These are phyloP conservation scores for Ophiostoma piceae DNA, from an alignment of 2,329 filamentous ascomycete species.

Conservation along the genomic window DNA sequence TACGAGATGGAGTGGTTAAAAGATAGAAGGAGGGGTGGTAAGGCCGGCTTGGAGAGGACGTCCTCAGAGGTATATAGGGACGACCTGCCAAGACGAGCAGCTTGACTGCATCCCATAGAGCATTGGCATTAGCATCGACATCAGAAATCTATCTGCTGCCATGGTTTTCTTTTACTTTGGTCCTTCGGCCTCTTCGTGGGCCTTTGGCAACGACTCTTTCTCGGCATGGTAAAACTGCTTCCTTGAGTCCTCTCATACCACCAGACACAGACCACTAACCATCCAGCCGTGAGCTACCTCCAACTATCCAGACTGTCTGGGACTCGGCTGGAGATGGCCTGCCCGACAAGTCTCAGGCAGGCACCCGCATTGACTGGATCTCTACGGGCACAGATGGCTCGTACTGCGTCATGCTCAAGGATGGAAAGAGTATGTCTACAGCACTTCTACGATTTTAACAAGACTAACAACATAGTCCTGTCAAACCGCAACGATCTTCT, in stretches of 20 bases:
- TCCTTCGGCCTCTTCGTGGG: not conserved
- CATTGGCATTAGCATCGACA: not conserved
- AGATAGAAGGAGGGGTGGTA: not conserved
- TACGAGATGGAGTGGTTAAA: too few relatives aligned
- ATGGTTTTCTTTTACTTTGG: not conserved
- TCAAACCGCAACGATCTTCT: not conserved
- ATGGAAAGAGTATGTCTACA: not conserved
- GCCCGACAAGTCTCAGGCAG: not conserved
- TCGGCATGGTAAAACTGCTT: not conserved
- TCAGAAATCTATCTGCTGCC: not conserved
- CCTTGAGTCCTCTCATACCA: not conserved
- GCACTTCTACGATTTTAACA: not conserved
- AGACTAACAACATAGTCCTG: not conserved
- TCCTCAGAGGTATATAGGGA: not conserved
- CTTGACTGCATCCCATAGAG: not conserved
- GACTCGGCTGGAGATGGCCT: not conserved
- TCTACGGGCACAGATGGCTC: not conserved
- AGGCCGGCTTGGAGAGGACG: not conserved
- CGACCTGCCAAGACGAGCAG: not conserved
- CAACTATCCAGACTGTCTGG: not conserved
- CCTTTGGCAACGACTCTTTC: not conserved
- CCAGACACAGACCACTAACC: not conserved
- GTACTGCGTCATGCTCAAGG: slow-evolving; percentile 2
- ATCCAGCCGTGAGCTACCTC: not conserved
- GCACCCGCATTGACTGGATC: not conserved